These are phyloP conservation scores for Ganoderma multipileum DNA, from an alignment of 1,284 basidiomycete genomes.

Conservation along the genomic window DNA sequence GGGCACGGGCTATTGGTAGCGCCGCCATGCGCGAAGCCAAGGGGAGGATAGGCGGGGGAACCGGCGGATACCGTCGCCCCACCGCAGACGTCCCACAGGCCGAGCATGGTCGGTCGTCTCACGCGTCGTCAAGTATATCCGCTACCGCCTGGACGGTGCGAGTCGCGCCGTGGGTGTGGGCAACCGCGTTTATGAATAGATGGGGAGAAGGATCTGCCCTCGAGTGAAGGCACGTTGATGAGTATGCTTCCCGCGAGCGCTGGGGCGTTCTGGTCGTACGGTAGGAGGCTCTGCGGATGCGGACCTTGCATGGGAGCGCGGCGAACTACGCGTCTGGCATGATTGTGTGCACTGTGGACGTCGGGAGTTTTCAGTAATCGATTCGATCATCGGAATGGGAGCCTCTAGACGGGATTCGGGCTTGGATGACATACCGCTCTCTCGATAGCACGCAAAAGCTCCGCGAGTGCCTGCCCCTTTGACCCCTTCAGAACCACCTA, in stretches of 20 bases:
- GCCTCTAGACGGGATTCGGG: background rate
- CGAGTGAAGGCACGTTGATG: conserved; percentile 18
- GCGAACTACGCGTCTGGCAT: background rate
- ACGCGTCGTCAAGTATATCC: conserved; percentile 13
- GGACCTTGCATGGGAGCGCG: conserved; percentile 1
- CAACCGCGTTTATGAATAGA: conserved; percentile 24
- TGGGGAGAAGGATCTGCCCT: conserved; percentile 12
- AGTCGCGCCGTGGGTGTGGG: conserved; percentile 21
- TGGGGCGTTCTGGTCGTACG: background rate
- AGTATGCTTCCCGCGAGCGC: conserved; percentile 12
- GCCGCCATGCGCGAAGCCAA: conserved; percentile 4
- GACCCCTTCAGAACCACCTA: conserved; percentile 14
- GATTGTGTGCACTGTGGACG: conserved; percentile 5
- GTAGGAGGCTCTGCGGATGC: background rate
- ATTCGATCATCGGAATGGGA: conserved; percentile 13
- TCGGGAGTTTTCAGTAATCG: conserved; percentile 7
- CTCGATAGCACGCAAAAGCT: conserved; percentile 19
- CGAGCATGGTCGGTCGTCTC: conserved; percentile 13
- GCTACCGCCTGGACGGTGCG: conserved; percentile 17
- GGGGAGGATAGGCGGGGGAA: background rate
- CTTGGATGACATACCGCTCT: conserved; percentile 23
- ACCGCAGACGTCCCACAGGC: background rate
- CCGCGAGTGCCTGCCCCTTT: conserved; percentile 30
- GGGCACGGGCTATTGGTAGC: conserved; percentile 3
- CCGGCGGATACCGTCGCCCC: background rate